Evolutionary conservation across 192 early-diverging fungal genomes (phyloP).

Genomic region (Cetraspora pellucida): DNA sequence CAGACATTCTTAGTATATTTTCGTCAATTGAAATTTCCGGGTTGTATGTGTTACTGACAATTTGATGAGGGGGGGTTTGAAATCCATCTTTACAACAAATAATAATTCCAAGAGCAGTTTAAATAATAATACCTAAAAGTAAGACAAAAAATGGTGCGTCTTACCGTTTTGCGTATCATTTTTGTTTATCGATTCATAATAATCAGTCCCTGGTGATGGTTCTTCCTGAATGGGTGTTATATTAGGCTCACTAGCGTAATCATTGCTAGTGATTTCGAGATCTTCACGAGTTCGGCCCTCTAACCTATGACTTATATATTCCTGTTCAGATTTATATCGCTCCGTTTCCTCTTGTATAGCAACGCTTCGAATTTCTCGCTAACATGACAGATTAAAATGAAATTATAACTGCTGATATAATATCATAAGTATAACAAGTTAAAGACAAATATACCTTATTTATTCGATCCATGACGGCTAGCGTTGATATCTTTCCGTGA

Average conservation of each 20-base stretch:
- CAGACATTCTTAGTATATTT: slow-evolving; percentile 24
- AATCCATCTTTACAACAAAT: slow-evolving; percentile 22
- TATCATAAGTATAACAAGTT: not conserved
- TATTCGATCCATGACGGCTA: not conserved
- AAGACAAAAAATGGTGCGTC: slow-evolving; percentile 4
- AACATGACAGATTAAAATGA: slow-evolving; percentile 1
- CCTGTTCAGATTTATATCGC: not conserved
- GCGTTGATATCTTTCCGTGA: not conserved
- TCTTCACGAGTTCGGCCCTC: too few species aligned
- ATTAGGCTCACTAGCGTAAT: not conserved
- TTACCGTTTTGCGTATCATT: slow-evolving; percentile 8
- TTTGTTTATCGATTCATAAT: slow-evolving; percentile 2
- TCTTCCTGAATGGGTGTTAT: not conserved
- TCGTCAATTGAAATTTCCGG: slow-evolving; percentile 6
- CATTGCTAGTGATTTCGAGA: too few species aligned
- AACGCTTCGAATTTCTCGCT: not conserved
- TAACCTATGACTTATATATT: too few species aligned
- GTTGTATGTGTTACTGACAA: slow-evolving; percentile 18
- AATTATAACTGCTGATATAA: not conserved
- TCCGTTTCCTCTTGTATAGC: slow-evolving; percentile 1
- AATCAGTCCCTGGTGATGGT: not conserved
- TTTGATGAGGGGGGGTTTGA: slow-evolving; percentile 30
- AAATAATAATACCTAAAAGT: slow-evolving; percentile 3
- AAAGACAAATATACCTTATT: not conserved
- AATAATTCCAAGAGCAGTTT: not conserved